Evolutionary conservation across 2,329 filamentous ascomycete species (phyloP).

Genomic region (Aspergillus versicolor): DNA sequence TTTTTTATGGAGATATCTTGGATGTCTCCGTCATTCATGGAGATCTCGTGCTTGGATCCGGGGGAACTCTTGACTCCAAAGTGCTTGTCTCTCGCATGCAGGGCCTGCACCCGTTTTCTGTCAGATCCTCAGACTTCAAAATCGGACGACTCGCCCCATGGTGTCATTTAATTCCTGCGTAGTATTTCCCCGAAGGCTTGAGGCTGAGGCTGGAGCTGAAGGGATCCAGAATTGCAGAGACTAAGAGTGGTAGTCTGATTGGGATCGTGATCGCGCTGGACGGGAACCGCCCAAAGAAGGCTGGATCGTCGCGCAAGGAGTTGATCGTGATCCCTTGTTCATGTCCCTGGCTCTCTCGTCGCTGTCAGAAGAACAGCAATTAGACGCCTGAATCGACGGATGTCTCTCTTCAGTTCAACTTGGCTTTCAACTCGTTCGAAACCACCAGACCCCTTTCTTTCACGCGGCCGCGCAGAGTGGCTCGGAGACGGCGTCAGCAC

Average conservation of each 20-base stretch:
- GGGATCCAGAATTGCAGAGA: conserved; percentile 6
- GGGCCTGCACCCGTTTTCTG: too few relatives aligned
- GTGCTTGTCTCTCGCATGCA: too few relatives aligned
- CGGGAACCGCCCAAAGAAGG: conserved; percentile 15
- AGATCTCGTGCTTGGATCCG: too few relatives aligned
- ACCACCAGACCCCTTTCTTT: conserved; percentile 2
- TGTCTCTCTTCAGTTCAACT: neutral
- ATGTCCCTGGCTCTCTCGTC: neutral
- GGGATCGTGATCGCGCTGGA: conserved; percentile 2
- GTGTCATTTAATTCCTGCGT: conserved; percentile 14
- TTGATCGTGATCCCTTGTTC: conserved; percentile 15
- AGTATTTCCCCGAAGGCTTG: neutral
- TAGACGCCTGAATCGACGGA: too few relatives aligned
- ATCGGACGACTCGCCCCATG: neutral
- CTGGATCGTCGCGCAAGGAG: conserved; percentile 22
- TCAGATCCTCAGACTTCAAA: too few relatives aligned
- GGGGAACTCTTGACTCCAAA: too few relatives aligned
- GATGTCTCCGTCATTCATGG: too few relatives aligned
- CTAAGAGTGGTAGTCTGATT: neutral
- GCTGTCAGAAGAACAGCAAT: too few relatives aligned
- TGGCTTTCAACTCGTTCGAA: neutral
- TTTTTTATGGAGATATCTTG: too few relatives aligned
- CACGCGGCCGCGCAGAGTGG: conserved; percentile 6
- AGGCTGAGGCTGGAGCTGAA: conserved; percentile 22
- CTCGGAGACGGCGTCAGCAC: conserved; percentile 15